Evolutionary conservation across 169 alveolate genomes (phyloP), one percentile per base, ranked within the genome.

Genomic region (Cryptosporidium canis): DNA sequence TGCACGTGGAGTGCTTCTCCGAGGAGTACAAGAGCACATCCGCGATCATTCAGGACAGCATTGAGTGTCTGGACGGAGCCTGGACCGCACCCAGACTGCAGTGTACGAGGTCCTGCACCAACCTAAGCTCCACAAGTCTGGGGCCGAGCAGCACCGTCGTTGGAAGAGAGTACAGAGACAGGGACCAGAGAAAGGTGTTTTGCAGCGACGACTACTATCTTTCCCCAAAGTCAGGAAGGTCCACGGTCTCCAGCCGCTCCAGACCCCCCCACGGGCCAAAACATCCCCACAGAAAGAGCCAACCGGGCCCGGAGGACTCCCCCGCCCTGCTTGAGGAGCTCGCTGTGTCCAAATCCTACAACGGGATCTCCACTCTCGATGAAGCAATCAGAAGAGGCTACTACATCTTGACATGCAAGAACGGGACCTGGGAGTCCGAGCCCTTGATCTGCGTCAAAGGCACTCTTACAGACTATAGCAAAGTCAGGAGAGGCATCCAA

Each of bases 401-500:
- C 27, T 77, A 55, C 29, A 18, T 77, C 1, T 24, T 77, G 18
- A 61, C 37, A 14, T 77, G 87, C 21, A 77, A 77, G 9, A 61
- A 77, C 31, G 87, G 87, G 39, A 61, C 70, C 16, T 77, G 87
- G 87, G 87, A 77, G 51, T 77, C 87, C 5, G 77, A 77, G 27
- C 87, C 87, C 9, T 41, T 77, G 29, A 63, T 77, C n/a, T 77
- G 87, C 45, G 87, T 77, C 27, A 77, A 77, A n/a, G 87, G 87
- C 14, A 58, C 87, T 21, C 48, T 77, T 8, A 58, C 87, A 39
- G 72, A 77, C n/a, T 77, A n/a, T 27, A 77, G 87, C 35, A 55
- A 77, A 11, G 43, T 77, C 4, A 77, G 58, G 27, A 55, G 77
- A 27, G 87, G 87, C 7, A 77, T 77, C n/a, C 66, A 77, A 24